Conservation (phyloP, 805 yeast species). For the Yarrowia bubula region DNA sequence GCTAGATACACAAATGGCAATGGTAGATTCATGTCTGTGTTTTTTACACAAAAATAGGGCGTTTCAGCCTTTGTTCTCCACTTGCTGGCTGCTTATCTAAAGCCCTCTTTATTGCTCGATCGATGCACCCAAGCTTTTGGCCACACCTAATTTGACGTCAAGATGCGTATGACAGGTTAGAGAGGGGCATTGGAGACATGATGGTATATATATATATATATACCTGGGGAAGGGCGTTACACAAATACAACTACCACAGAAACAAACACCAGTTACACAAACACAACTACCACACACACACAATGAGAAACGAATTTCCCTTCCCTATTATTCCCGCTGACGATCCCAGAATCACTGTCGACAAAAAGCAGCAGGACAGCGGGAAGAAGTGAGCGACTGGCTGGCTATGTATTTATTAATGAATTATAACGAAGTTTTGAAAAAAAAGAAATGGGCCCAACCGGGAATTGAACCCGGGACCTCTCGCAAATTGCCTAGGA, state of each 20-base stretch:
- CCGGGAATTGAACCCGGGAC: conserved; percentile 25
- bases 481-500: conserved; percentile 24
- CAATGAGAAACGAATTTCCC: conserved; percentile 14
- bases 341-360: neutral
- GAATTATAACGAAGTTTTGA: no score
- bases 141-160: neutral
- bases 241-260: neutral
- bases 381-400: neutral
- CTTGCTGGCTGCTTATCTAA: neutral
- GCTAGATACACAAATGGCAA: no score
- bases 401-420: no score
- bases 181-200: neutral
- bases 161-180: neutral
- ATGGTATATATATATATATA: no score
- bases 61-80: no score
- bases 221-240: no score
- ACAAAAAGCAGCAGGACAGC: neutral
- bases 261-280: neutral
- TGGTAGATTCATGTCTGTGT: no score
- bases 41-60: no score
- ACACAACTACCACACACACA: neutral
- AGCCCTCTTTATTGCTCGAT: neutral
- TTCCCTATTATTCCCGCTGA: conserved; percentile 3
- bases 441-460: neutral
- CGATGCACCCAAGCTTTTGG: neutral